A percentile compares a stretch with the other conserved stretches of the same genome.
These are phyloP conservation scores for Emergomyces africanus DNA, from an alignment of 2,329 filamentous ascomycete genomes.

Conservation along the genomic window DNA sequence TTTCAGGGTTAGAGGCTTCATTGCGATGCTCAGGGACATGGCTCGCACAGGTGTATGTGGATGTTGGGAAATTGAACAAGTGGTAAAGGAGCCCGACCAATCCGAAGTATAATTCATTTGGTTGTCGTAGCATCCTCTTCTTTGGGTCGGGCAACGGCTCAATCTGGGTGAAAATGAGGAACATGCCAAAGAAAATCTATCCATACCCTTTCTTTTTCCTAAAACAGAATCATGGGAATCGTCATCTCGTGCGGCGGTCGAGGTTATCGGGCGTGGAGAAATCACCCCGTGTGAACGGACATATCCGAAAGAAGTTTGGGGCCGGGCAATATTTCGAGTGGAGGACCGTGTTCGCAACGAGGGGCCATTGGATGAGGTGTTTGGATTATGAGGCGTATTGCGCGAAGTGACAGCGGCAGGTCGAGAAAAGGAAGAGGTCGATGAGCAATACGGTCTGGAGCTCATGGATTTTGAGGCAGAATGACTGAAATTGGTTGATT, in stretches of 20 bases:
- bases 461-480: slow-evolving; percentile 30
- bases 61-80: slow-evolving; percentile 7
- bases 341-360: slow-evolving; percentile 35
- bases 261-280: slow-evolving; percentile 29
- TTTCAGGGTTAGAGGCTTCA: slow-evolving; percentile 19
- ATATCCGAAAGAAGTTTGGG: slow-evolving; percentile 41
- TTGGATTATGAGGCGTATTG: slow-evolving; percentile 35
- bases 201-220: slow-evolving; percentile 43
- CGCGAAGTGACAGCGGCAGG: slow-evolving; percentile 32
- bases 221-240: slow-evolving; percentile 25
- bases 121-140: slow-evolving; percentile 15
- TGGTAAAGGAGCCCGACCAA: slow-evolving; percentile 18
- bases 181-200: slow-evolving; percentile 22
- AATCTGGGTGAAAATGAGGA: slow-evolving; percentile 12
- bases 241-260: slow-evolving; percentile 28
- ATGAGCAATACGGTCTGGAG: slow-evolving; percentile 20
- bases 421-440: slow-evolving; percentile 25
- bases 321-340: slow-evolving; percentile 30
- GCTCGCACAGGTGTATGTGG: slow-evolving; percentile 15
- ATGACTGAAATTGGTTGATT: slow-evolving; percentile 29
- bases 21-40: slow-evolving; percentile 25
- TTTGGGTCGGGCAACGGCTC: slow-evolving; percentile 7
- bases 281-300: slow-evolving; percentile 36
- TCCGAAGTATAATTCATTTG: slow-evolving; percentile 15
- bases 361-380: slow-evolving; percentile 46